phyloP scores from a whole-genome alignment of 768 basidiomycete species.

The Tricholoma furcatifolium region DNA sequence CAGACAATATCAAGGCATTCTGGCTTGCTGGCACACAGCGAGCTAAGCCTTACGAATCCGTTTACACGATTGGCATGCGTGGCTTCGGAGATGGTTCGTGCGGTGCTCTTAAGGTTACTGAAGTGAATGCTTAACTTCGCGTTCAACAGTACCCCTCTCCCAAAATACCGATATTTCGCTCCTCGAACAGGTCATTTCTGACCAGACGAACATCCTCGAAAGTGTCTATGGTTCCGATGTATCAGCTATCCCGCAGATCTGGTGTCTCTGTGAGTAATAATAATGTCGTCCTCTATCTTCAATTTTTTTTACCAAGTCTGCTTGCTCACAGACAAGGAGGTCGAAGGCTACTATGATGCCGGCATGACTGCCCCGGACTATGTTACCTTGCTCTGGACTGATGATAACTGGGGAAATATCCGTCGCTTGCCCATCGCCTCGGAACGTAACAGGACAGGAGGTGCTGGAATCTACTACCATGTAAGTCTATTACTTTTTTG shows the following conservation, averaged over 20 bases:
- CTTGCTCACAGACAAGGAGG: conserved; percentile 46
- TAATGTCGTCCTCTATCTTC: not conserved
- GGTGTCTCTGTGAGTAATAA: conserved; percentile 52
- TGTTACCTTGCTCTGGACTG: conserved; percentile 66
- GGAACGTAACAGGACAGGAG: conserved; percentile 62
- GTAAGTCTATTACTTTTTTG: conserved; percentile 27
- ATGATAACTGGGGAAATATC: conserved; percentile 78
- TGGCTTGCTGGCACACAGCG: conserved; percentile 63
- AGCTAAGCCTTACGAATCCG: conserved; percentile 56
- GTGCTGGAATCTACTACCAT: conserved; percentile 73
- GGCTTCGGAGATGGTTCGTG: conserved; percentile 53
- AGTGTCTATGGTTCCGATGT: conserved; percentile 46
- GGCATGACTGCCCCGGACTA: conserved; percentile 64
- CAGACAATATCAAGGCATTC: conserved; percentile 54
- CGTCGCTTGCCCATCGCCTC: conserved; percentile 53
- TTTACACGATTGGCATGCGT: conserved; percentile 71
- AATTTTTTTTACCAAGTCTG: not conserved
- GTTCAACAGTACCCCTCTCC: conserved; percentile 46
- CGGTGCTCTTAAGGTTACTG: not conserved
- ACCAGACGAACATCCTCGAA: conserved; percentile 61
- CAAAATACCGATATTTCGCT: conserved; percentile 48
- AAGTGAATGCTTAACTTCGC: not conserved
- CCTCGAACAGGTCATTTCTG: conserved; percentile 53
- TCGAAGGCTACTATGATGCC: conserved; percentile 64
- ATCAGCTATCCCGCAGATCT: conserved; percentile 60